Conservation (phyloP, 179 eudicot genomes). For the Amaranthus tricolor region DNA sequence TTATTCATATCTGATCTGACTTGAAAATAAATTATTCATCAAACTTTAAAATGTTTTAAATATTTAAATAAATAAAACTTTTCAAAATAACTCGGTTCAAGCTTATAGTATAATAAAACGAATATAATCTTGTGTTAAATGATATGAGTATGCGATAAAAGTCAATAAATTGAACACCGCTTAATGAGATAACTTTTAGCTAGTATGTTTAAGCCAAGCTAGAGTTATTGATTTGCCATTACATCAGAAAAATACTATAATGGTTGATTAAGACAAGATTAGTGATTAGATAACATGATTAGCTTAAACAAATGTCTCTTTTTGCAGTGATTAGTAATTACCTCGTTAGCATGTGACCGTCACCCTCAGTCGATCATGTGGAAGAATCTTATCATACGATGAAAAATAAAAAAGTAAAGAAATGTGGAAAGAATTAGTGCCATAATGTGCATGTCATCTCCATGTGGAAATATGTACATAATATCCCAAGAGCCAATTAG, state of each 20-base stretch:
- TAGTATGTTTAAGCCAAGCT: not conserved
- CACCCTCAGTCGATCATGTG: not conserved
- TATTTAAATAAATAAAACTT: too few relatives aligned
- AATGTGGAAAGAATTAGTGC: not conserved
- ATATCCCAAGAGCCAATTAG: not conserved
- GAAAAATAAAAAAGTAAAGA: not conserved
- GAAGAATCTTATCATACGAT: not conserved
- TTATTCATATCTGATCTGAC: too few relatives aligned
- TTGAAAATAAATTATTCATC: too few relatives aligned
- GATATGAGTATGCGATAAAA: too few relatives aligned
- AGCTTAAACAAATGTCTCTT: not conserved
- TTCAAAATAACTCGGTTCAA: too few relatives aligned
- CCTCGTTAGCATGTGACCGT: conserved; percentile 8
- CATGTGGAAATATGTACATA: conserved; percentile 3
- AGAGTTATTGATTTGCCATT: not conserved
- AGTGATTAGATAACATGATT: not conserved
- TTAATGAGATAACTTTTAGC: conserved; percentile 11
- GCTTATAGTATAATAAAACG: too few relatives aligned
- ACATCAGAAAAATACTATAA: not conserved
- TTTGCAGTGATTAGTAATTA: not conserved
- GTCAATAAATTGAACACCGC: too few relatives aligned
- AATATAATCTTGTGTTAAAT: too few relatives aligned
- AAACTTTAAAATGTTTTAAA: too few relatives aligned
- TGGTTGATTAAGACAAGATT: not conserved
- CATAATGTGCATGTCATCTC: not conserved